A percentile compares a stretch with the other conserved stretches of the same genome.
phyloP scores from a whole-genome alignment of 345 rosid genomes.

The Crucihimalaya himalaica region DNA sequence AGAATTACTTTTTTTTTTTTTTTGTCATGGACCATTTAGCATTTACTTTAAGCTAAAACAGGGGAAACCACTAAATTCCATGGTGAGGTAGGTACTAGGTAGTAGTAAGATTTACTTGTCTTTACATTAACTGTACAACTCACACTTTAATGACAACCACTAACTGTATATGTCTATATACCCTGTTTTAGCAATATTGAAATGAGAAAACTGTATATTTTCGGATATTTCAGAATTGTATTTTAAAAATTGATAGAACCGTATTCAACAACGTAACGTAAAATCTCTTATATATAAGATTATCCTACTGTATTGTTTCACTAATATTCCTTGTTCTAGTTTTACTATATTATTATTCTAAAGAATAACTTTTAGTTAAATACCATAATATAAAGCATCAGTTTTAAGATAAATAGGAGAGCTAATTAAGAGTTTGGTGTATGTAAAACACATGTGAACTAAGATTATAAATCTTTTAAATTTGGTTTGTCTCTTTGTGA shows the following conservation, averaged over 20 bases:
- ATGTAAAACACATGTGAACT: background rate
- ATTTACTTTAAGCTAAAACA: background rate
- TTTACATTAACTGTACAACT: background rate
- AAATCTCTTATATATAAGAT: too few species aligned
- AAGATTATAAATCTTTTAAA: background rate
- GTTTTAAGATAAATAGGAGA: conserved; percentile 3
- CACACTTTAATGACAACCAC: conserved; percentile 1
- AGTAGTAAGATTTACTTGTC: background rate
- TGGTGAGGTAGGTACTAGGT: conserved; percentile 22
- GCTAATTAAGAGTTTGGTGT: conserved; percentile 13
- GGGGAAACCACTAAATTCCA: conserved; percentile 4
- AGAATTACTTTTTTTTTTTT: background rate
- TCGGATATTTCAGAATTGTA: too few species aligned
- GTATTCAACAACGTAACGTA: too few species aligned
- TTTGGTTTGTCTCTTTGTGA: conserved; percentile 31
- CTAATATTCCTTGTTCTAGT: too few species aligned
- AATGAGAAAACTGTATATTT: too few species aligned
- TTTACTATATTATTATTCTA: background rate
- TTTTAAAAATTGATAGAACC: too few species aligned
- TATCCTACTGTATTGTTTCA: too few species aligned
- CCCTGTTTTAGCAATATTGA: too few species aligned
- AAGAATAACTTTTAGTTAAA: background rate
- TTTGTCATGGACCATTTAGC: conserved; percentile 1
- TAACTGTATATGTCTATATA: too few species aligned
- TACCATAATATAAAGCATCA: background rate